A percentile compares a stretch with the other conserved stretches of the same genome.
These are phyloP conservation scores for Bipolaris sorokiniana DNA, from an alignment of 2,329 filamentous ascomycete genomes.

Conservation along the genomic window DNA sequence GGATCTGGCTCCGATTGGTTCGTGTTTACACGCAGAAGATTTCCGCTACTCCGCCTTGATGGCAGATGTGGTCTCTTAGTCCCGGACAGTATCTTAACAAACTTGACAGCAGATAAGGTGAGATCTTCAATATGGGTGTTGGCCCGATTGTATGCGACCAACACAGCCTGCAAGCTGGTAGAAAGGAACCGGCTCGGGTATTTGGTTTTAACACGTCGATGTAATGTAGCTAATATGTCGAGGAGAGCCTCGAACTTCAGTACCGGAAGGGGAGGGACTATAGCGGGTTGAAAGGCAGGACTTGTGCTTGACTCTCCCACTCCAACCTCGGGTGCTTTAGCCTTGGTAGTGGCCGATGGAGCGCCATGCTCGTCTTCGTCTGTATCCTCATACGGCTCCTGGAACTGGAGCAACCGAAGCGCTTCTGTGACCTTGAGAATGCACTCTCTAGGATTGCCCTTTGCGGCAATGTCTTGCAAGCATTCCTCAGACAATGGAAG, in stretches of 20 bases:
- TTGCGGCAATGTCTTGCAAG: conserved; percentile 73
- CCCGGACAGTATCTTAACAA: conserved; percentile 72
- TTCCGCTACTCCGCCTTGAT: conserved; percentile 61
- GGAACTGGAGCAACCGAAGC: conserved; percentile 65
- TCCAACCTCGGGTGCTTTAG: conserved; percentile 32
- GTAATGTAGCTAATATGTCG: conserved; percentile 73
- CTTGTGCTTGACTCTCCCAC: conserved; percentile 43
- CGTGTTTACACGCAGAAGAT: conserved; percentile 48
- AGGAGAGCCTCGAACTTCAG: conserved; percentile 72
- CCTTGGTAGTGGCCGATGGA: conserved; percentile 14
- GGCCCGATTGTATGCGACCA: conserved; percentile 67
- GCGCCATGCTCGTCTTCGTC: conserved; percentile 48
- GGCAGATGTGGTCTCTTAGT: conserved; percentile 70
- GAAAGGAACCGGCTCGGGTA: conserved; percentile 80
- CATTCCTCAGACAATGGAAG: conserved; percentile 71
- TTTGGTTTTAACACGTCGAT: conserved; percentile 76
- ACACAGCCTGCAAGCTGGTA: conserved; percentile 74
- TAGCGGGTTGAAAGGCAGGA: conserved; percentile 29
- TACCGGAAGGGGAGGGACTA: conserved; percentile 51
- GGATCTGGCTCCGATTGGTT: conserved; percentile 57
- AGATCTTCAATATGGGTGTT: conserved; percentile 65
- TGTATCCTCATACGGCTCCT: conserved; percentile 60
- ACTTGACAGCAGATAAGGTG: conserved; percentile 72
- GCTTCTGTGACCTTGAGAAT: conserved; percentile 80
- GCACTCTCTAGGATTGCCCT: conserved; percentile 82